Evolutionary conservation across 164 flowering plant species (phyloP).

Genomic region (Magnolia changhungtana): DNA sequence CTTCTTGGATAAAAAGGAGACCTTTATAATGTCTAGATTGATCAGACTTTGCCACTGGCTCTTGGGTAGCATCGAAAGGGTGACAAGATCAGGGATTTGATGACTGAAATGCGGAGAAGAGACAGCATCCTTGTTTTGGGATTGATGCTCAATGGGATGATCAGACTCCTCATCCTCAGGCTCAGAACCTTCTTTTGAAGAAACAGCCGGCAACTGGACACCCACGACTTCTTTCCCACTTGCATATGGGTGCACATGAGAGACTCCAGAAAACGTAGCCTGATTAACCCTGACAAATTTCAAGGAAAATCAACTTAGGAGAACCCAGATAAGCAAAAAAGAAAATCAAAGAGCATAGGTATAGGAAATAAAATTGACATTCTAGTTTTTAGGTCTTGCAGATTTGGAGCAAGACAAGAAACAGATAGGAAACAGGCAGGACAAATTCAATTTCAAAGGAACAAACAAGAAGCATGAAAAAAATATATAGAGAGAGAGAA

Average conservation of each 20-base stretch:
- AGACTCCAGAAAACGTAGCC: constrained; percentile 77
- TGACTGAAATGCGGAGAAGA: constrained; percentile 16
- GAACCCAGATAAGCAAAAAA: not conserved
- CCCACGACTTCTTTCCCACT: constrained; percentile 73
- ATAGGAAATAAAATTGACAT: not conserved
- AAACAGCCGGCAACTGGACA: constrained; percentile 67
- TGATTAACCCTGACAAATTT: constrained; percentile 69
- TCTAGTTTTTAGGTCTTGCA: no score
- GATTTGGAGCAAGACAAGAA: not conserved
- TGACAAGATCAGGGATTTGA: constrained; percentile 83
- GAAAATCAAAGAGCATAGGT: no score
- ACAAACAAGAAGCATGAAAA: no score
- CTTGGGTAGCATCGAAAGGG: constrained; percentile 93
- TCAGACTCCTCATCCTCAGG: constrained; percentile 28
- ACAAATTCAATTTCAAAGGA: no score
- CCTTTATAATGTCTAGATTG: constrained; percentile 92
- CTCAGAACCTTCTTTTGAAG: constrained; percentile 39
- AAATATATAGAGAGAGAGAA: no score
- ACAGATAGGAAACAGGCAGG: not conserved
- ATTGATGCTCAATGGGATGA: constrained; percentile 13
- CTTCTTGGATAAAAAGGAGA: not conserved
- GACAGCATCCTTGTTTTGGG: constrained; percentile 14
- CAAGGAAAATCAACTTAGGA: not conserved
- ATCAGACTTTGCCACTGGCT: constrained; percentile 97
- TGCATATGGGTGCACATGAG: constrained; percentile 51